Conservation (phyloP, 2,329 filamentous ascomycete species). For the Periconia sp. region DNA sequence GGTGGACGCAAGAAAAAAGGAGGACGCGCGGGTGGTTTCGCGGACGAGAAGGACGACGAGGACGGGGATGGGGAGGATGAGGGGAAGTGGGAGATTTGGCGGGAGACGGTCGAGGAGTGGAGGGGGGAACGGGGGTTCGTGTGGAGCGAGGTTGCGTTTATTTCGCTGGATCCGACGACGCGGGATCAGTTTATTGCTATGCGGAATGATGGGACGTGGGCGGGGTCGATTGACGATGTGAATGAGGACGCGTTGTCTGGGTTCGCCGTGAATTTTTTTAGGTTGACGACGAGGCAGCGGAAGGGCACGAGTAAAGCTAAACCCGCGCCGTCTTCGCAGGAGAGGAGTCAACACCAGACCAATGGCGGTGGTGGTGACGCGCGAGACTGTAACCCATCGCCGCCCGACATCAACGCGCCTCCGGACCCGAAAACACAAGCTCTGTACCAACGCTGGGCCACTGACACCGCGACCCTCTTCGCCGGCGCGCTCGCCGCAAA, state of each 20-base stretch:
- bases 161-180: constrained; percentile 30
- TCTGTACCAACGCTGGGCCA: constrained; percentile 35
- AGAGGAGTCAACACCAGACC: background rate
- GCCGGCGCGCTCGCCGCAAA: constrained; percentile 28
- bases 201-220: constrained; percentile 37
- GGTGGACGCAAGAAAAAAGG: constrained; percentile 7
- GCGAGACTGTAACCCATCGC: background rate
- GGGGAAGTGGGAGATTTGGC: constrained; percentile 30
- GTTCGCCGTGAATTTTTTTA: constrained; percentile 37
- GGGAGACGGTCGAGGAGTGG: constrained; percentile 41
- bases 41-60: background rate
- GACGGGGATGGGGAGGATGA: constrained; percentile 1
- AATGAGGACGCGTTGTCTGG: constrained; percentile 35
- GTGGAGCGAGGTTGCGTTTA: constrained; percentile 35
- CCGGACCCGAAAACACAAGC: constrained; percentile 25
- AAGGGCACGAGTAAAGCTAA: constrained; percentile 15
- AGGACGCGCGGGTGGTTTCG: background rate
- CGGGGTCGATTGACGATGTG: constrained; percentile 36
- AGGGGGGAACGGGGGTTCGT: constrained; percentile 29
- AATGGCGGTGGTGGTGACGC: background rate
- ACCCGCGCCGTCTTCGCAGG: constrained; percentile 1
- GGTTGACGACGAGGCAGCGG: constrained; percentile 14
- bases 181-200: constrained; percentile 40
- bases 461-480: constrained; percentile 25
- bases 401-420: constrained; percentile 1